Base-by-base conservation (phyloP, 2,329 filamentous ascomycete genomes). In the Orbilia quercus region DNA sequence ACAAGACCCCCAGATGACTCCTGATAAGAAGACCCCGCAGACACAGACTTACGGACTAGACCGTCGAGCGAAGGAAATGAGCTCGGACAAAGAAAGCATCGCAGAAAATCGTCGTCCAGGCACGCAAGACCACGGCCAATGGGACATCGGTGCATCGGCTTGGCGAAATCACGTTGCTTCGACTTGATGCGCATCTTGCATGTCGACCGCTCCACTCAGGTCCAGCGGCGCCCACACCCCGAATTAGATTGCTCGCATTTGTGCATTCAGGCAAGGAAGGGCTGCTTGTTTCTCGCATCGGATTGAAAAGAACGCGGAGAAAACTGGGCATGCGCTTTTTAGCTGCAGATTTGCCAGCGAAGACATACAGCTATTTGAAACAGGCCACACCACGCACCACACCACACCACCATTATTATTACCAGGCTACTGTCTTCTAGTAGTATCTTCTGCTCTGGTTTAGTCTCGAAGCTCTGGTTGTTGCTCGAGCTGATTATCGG, bases 311-410 rank as follows among this genome's bases (percentile, higher is more conserved):
- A 72, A 72, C 67, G 67, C 59, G 67, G 67, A 65, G 59, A 59
- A 31, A 58, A 42, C 57, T 58, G 58, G 36, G 36, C 11, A 7
- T 28, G 2, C 22, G 44, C 18, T 31, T 40, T 14, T 48, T 73
- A 73, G 69, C 60, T 73, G 69, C 69, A 73, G 69, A 73, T 60
- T 59, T 73, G 69, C 69, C 69, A 73, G 60, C 69, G 69, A 73
- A 73, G 53, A 73, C 69, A 36, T 73, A 73, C 69, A 73, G 69
- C 69, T 34, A 45, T 73, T 73, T 73, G 69, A 73, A 73, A 73
- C 69, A 73, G 47, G 47, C 60, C 66, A 66, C 36, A 66, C 58
- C 57, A 63, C 45, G 57, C 66, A 45, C 60, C 66, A 66, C 36
- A 66, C 58, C 57, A 63, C 45, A 63, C 66, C 55, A 54, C 55